Evolutionary conservation across 352 stramenopile species (phyloP), one percentile per base, ranked within the genome.

Genomic region (Phytophthora podocarpi): DNA sequence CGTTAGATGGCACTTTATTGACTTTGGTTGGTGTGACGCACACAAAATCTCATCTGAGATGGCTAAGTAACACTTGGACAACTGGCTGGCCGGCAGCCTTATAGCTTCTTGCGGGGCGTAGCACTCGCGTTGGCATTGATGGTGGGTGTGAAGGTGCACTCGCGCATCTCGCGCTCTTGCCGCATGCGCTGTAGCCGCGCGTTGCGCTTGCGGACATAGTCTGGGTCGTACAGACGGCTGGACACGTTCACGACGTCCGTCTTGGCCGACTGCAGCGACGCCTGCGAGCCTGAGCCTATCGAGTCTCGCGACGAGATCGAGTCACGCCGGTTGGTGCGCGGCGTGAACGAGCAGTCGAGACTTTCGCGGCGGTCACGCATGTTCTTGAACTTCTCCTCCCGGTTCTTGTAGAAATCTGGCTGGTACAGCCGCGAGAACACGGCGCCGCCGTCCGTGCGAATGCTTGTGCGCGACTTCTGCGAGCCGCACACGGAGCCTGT

Each of bases 401-500:
- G 80, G 26, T 76, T 85, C 73, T 92, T 91, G 69, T 91, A 83
- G 56, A 85, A 90, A 59, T 95, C 82, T n/a, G 85, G 68, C 59
- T 95, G 83, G 50, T 95, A 95, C 51, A 95, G 60, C 9, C 85
- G 71, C 24, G 83, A 91, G 56, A 95, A 95, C 28, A 95, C 85
- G 9, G 83, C 79, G 35, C 85, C 85, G 32, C 83, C 85, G 55
- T 93, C 85, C 16, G 85, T 95, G 48, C 83, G 74, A 20, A 87
- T 78, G 11, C 83, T 93, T 10, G 80, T 89, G 31, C 74, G 78
- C 27, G 83, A 93, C 49, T 89, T 76, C 36, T 89, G 76, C n/a
- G 82, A 92, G 31, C 82, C 82, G 16, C 72, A 87, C 8, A 90
- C 76, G 8, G 83, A 93, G 28, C 80, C 82, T 1, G 72, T 67